phyloP scores from a whole-genome alignment of 305 asterid genomes.

The Fraxinus dipetala region DNA sequence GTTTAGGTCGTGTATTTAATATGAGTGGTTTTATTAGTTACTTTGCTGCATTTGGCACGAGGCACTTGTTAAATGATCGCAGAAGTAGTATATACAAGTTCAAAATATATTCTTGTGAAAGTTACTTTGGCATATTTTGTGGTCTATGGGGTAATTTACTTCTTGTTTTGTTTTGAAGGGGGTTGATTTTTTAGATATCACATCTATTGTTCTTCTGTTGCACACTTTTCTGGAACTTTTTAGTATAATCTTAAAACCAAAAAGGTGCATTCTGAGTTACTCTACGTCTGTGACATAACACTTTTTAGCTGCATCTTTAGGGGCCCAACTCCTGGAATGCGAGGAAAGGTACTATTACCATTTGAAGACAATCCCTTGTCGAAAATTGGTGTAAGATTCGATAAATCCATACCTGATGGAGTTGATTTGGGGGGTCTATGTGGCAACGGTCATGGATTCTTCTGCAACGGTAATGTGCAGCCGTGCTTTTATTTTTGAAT shows the following conservation, averaged over 20 bases:
- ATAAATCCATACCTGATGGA: conserved; percentile 70
- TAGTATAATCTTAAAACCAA: neutral
- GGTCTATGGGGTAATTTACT: conserved; percentile 10
- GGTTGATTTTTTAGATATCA: neutral
- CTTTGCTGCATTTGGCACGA: neutral
- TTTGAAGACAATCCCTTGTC: conserved; percentile 74
- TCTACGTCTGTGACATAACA: conserved; percentile 20
- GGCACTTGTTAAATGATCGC: neutral
- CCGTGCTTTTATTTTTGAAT: conserved; percentile 14
- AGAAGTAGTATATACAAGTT: neutral
- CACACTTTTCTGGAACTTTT: neutral
- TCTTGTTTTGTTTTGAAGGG: conserved; percentile 9
- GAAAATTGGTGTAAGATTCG: conserved; percentile 80
- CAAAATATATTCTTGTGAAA: neutral
- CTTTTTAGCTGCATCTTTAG: conserved; percentile 44
- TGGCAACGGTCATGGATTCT: conserved; percentile 73
- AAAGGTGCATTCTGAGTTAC: conserved; percentile 12
- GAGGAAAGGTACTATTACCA: conserved; percentile 71
- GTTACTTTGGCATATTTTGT: neutral
- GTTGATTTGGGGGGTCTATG: conserved; percentile 83
- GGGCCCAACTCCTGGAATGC: conserved; percentile 74
- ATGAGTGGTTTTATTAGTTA: neutral
- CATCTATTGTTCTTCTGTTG: neutral
- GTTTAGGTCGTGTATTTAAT: neutral
- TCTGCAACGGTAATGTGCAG: conserved; percentile 68